phyloP scores from a whole-genome alignment of 257 asterid species.

The Penstemon barbatus region DNA sequence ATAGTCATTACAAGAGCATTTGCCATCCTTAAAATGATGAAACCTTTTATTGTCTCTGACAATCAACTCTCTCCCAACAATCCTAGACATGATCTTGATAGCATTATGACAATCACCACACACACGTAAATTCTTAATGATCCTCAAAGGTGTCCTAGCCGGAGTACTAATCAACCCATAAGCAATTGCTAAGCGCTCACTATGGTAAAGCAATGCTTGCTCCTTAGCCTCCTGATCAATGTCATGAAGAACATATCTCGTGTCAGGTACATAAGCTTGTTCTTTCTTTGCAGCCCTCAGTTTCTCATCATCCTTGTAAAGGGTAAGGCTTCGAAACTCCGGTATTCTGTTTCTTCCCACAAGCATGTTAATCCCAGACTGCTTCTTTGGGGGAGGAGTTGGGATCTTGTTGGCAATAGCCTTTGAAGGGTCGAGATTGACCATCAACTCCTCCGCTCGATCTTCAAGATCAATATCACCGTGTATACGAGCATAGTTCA shows the following conservation, averaged over 20 bases:
- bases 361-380: constrained; percentile 71
- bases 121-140: constrained; percentile 84
- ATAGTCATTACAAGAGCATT: constrained; percentile 93
- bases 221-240: constrained; percentile 99
- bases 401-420: constrained; percentile 62
- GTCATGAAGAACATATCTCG: constrained; percentile 91
- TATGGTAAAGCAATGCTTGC: constrained; percentile 89
- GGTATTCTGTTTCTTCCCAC: constrained; percentile 73
- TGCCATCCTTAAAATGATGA: constrained; percentile 92
- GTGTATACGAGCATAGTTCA: constrained; percentile 89
- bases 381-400: constrained; percentile 80
- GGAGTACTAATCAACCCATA: constrained; percentile 92
- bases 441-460: constrained; percentile 76
- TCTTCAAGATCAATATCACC: constrained; percentile 96
- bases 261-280: constrained; percentile 90
- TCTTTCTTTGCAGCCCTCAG: constrained; percentile 79
- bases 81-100: constrained; percentile 94
- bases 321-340: constrained; percentile 71
- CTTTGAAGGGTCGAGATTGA: constrained; percentile 68
- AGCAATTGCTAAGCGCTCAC: constrained; percentile 95
- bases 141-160: constrained; percentile 80
- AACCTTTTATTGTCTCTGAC: constrained; percentile 89
- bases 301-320: constrained; percentile 92
- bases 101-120: constrained; percentile 96
- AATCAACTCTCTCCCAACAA: constrained; percentile 91